Conservation (phyloP, 352 stramenopile genomes). For the Phytophthora cryptogea region DNA sequence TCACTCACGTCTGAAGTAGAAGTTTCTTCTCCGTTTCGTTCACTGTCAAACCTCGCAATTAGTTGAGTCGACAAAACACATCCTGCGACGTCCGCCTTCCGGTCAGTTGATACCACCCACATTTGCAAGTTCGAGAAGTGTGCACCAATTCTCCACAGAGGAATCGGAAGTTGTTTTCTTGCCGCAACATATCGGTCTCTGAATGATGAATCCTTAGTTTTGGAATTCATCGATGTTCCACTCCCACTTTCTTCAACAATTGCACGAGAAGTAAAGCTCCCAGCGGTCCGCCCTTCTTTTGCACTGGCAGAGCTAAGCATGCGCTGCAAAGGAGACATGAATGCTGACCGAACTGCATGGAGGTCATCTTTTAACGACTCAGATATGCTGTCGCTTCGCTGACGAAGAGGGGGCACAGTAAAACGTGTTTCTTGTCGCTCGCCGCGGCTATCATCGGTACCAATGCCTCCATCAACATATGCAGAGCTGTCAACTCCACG, state of each 20-base stretch:
- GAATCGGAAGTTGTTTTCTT: conserved; percentile 16
- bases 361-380: conserved; percentile 56
- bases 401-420: conserved; percentile 30
- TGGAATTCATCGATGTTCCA: conserved; percentile 10
- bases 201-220: conserved; percentile 8
- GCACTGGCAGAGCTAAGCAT: conserved; percentile 44
- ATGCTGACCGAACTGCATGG: conserved; percentile 35
- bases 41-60: conserved; percentile 33
- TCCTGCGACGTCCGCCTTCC: conserved; percentile 54
- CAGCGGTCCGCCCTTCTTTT: conserved; percentile 29
- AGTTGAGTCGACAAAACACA: conserved; percentile 53
- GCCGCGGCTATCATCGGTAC: conserved; percentile 28
- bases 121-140: conserved; percentile 59
- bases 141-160: conserved; percentile 48
- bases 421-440: conserved; percentile 35
- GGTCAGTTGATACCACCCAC: conserved; percentile 73
- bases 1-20: conserved; percentile 20
- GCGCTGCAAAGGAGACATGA: conserved; percentile 49
- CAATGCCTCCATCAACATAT: conserved; percentile 37
- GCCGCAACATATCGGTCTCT: background rate
- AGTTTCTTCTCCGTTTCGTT: conserved; percentile 5
- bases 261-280: conserved; percentile 30
- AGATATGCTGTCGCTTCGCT: conserved; percentile 59
- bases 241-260: conserved; percentile 36
- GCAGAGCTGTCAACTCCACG: conserved; percentile 22